Conservation (phyloP, 2,329 filamentous ascomycete genomes). For the Pseudocercospora fuligena region DNA sequence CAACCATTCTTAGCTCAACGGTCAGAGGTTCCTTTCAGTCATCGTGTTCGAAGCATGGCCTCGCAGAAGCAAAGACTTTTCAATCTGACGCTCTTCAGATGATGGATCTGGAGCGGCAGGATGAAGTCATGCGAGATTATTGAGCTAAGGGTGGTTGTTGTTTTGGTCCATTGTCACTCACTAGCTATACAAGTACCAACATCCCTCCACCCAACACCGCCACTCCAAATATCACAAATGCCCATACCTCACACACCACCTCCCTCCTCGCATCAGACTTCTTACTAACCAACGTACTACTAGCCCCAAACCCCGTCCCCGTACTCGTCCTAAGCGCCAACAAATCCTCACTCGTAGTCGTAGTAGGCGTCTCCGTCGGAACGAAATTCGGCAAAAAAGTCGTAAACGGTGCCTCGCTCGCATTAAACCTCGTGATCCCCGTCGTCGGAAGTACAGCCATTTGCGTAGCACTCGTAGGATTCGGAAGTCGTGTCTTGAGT, state of each 20-base stretch:
- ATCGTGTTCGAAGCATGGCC: too few relatives aligned
- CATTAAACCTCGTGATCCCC: conserved; percentile 14
- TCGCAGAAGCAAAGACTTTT: too few relatives aligned
- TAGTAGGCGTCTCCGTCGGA: conserved; percentile 18
- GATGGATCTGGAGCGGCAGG: too few relatives aligned
- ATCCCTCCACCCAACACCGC: not conserved
- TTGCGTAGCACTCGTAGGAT: conserved; percentile 45
- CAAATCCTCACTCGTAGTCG: not conserved
- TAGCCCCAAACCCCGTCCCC: not conserved
- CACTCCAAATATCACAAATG: not conserved
- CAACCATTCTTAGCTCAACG: too few relatives aligned
- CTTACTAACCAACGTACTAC: not conserved
- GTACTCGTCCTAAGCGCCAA: not conserved
- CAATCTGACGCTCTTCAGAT: too few relatives aligned
- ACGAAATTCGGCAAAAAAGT: conserved; percentile 25
- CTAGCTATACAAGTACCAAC: too few relatives aligned
- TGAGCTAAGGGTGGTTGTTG: too few relatives aligned
- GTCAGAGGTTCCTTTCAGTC: too few relatives aligned
- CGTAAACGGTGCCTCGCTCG: conserved; percentile 26
- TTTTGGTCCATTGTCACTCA: too few relatives aligned
- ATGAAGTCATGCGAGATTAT: too few relatives aligned
- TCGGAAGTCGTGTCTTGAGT: conserved; percentile 40
- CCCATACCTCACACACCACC: not conserved
- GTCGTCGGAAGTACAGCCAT: conserved; percentile 38
- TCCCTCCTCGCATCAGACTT: not conserved